Base-by-base conservation (phyloP, 140 eudicot species). In the Senecio squalidus region DNA sequence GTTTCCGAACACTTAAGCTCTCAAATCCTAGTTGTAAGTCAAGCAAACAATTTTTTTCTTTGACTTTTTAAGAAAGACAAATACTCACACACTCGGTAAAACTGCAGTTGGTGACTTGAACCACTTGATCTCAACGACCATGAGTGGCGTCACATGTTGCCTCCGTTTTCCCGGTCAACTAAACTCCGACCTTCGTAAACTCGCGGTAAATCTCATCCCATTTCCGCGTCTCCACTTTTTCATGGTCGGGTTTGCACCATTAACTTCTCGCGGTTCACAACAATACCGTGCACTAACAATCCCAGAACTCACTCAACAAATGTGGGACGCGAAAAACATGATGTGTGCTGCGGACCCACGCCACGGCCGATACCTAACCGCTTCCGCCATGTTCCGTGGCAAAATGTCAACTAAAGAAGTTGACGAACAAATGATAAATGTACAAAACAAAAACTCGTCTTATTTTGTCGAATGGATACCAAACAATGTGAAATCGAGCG, bases 311-410 rank as follows among this genome's bases (percentile, higher is more conserved):
- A 86, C 92, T 39, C 91, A 80, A 51, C 95, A 86, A 62, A 82
- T 86, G 95, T 86, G 95, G 92, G 92, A 82, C 68, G 72, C 91
- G 2, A 85, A 85, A 71, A 85, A 85, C 85, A 84, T 84, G 94
- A 84, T 84, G 94, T 84, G 89, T 18, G 86, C 94, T 0, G 94
- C 94, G 1, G 94, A 85, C 50, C 94, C 94, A 5, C 89, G 94
- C 55, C 95, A 82, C 29, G 95, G 90, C 0, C 82, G 90, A 15
- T 85, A 85, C 82, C 82, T 85, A 9, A 82, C 95, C 1, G 95
- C 95, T 29, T 82, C 95, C 6, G 90, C 95, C 58, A 76, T 85
- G 86, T 85, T 85, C 76, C 81, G 90, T 0, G 90, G 90, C 29
- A 85, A 82, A 68, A 85, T 85, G 95, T 78, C 90, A 28, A 85